Conservation (phyloP, 768 basidiomycete genomes). For the Mycena sanguinolenta region DNA sequence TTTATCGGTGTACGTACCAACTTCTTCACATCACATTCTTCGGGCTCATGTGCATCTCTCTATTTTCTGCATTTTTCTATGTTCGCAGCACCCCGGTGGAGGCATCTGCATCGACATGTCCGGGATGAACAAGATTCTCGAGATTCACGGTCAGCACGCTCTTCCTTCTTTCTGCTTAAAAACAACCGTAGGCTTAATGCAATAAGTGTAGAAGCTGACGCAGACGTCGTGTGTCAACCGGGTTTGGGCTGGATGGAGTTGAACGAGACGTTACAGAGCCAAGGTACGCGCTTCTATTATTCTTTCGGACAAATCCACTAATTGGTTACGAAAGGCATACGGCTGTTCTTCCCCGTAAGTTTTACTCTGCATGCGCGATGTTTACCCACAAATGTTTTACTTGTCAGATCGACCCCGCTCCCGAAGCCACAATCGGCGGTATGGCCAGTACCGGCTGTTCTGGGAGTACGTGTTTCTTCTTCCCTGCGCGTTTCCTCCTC, state of each 20-base stretch:
- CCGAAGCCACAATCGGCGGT: slow-evolving; percentile 86
- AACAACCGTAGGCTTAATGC: not conserved
- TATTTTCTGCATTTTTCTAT: no score
- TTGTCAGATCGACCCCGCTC: slow-evolving; percentile 85
- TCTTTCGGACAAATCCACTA: not conserved
- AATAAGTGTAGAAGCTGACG: slow-evolving; percentile 66
- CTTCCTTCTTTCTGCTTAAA: no score
- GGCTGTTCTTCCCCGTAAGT: slow-evolving; percentile 84
- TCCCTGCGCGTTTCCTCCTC: no score
- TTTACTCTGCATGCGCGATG: no score
- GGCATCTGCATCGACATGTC: slow-evolving; percentile 88
- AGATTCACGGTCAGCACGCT: slow-evolving; percentile 69
- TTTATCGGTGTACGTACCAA: slow-evolving; percentile 67
- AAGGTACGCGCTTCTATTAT: slow-evolving; percentile 54
- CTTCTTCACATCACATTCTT: not conserved
- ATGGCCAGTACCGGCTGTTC: slow-evolving; percentile 92
- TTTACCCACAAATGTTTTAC: not conserved
- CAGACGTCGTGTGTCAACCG: slow-evolving; percentile 82
- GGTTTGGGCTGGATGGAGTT: slow-evolving; percentile 81
- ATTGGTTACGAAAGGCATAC: slow-evolving; percentile 62
- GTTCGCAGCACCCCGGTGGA: slow-evolving; percentile 56
- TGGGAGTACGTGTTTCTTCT: slow-evolving; percentile 83
- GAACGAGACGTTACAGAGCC: slow-evolving; percentile 72
- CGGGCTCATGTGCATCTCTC: not conserved
- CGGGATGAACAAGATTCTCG: slow-evolving; percentile 83